phyloP scores from a whole-genome alignment of 306 rosid species.

The Rosa rugosa region DNA sequence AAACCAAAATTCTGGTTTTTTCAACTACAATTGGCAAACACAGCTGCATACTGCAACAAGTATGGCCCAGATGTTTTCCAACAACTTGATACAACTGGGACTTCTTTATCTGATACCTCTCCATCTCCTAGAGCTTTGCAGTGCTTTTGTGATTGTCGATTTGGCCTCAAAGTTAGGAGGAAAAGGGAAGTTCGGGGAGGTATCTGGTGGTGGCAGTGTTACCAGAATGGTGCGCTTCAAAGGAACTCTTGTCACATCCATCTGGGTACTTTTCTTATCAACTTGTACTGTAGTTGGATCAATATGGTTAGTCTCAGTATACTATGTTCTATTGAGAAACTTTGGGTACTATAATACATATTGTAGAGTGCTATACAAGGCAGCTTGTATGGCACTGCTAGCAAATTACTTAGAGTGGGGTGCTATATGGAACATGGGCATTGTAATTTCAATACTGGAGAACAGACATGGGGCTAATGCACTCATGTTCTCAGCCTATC shows the following conservation, averaged over 20 bases:
- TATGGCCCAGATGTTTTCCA: neutral
- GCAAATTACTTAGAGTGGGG: slow-evolving; percentile 49
- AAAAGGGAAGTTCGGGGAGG: neutral
- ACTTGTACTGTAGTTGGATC: slow-evolving; percentile 6
- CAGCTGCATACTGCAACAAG: slow-evolving; percentile 6
- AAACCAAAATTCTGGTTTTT: slow-evolving; percentile 18
- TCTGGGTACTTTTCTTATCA: slow-evolving; percentile 9
- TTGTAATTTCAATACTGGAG: slow-evolving; percentile 47
- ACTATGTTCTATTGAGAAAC: neutral
- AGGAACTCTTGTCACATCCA: slow-evolving; percentile 11
- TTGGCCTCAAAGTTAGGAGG: neutral
- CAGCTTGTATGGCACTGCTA: slow-evolving; percentile 27
- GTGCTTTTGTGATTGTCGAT: neutral
- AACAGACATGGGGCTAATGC: slow-evolving; percentile 41
- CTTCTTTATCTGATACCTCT: neutral
- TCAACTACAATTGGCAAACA: slow-evolving; percentile 1
- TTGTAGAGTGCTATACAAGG: slow-evolving; percentile 16
- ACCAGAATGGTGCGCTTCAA: neutral
- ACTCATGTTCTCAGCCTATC: slow-evolving; percentile 30
- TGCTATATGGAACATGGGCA: slow-evolving; percentile 51
- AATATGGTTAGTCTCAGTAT: slow-evolving; percentile 14
- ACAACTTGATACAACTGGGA: slow-evolving; percentile 4
- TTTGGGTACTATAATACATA: neutral
- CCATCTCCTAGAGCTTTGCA: slow-evolving; percentile 9
- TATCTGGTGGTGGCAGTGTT: neutral